Percentiles rank a stretch among this genome's conserved stretches.
phyloP scores from a whole-genome alignment of 805 yeast genomes.

The Lachancea meyersii region DNA sequence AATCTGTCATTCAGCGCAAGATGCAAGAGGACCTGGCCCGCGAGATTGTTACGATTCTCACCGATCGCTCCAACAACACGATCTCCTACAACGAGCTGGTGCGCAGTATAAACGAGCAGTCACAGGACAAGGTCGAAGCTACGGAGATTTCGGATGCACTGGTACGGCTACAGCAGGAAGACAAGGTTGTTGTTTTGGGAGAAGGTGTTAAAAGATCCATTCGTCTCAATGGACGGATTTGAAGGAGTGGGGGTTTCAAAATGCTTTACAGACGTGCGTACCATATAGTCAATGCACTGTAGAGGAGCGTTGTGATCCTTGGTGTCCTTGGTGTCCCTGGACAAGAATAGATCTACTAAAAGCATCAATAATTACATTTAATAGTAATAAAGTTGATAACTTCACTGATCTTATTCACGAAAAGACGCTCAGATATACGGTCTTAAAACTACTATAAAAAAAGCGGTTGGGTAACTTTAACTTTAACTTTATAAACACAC shows the following conservation, averaged over 20 bases:
- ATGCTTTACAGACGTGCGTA: neutral
- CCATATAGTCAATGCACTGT: neutral
- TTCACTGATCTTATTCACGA: too few relatives aligned
- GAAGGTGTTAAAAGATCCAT: conserved; percentile 65
- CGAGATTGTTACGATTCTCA: conserved; percentile 51
- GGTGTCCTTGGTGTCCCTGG: too few relatives aligned
- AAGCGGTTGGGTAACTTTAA: too few relatives aligned
- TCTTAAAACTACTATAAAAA: too few relatives aligned
- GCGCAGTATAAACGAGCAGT: conserved; percentile 52
- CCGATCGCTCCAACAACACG: conserved; percentile 41
- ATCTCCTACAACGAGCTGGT: conserved; percentile 56
- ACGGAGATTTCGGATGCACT: conserved; percentile 63
- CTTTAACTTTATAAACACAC: too few relatives aligned
- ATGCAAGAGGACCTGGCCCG: conserved; percentile 65
- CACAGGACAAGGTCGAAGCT: conserved; percentile 60
- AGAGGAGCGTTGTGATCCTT: too few relatives aligned
- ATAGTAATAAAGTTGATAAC: too few relatives aligned
- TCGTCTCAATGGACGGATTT: conserved; percentile 31
- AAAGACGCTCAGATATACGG: too few relatives aligned
- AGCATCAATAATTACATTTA: too few relatives aligned
- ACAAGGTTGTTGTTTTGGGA: conserved; percentile 60
- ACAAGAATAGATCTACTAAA: too few relatives aligned
- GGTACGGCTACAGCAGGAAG: conserved; percentile 64
- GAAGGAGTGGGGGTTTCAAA: too few relatives aligned
- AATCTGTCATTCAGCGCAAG: conserved; percentile 78